phyloP scores from a whole-genome alignment of 2,329 filamentous ascomycete genomes.

The Orbilia oligospora region DNA sequence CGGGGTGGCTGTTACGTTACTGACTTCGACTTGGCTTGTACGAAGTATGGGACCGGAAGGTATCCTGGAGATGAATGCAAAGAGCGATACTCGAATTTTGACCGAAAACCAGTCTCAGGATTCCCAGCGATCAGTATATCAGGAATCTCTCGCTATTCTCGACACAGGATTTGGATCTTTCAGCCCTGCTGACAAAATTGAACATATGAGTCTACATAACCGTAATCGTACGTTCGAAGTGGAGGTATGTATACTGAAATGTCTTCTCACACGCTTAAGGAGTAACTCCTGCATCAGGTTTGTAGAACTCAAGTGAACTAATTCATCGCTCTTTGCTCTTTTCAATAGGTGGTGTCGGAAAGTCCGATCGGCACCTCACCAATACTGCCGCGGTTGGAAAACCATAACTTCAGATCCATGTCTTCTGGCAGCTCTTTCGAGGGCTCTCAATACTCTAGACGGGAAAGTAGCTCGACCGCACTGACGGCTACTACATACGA shows the following conservation, averaged over 20 bases:
- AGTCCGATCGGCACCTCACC: neutral
- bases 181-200: slow-evolving; percentile 15
- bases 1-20: neutral
- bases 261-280: too few species aligned
- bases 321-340: neutral
- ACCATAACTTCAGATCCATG: neutral
- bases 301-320: neutral
- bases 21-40: neutral
- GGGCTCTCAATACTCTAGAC: neutral
- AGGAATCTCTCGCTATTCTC: slow-evolving; percentile 14
- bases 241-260: neutral
- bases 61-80: slow-evolving; percentile 9
- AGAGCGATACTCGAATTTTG: slow-evolving; percentile 14
- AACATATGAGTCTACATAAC: slow-evolving; percentile 13
- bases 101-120: slow-evolving; percentile 18
- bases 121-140: slow-evolving; percentile 17
- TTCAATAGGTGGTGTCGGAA: neutral
- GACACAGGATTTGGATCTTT: slow-evolving; percentile 14
- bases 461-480: slow-evolving; percentile 14
- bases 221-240: neutral
- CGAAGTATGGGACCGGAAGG: slow-evolving; percentile 12
- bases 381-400: neutral
- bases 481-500: slow-evolving; percentile 19
- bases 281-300: neutral
- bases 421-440: slow-evolving; percentile 6